Percentiles rank a stretch among this genome's conserved stretches.
phyloP scores from a whole-genome alignment of 2,329 filamentous ascomycete genomes.

The Alternaria dauci region DNA sequence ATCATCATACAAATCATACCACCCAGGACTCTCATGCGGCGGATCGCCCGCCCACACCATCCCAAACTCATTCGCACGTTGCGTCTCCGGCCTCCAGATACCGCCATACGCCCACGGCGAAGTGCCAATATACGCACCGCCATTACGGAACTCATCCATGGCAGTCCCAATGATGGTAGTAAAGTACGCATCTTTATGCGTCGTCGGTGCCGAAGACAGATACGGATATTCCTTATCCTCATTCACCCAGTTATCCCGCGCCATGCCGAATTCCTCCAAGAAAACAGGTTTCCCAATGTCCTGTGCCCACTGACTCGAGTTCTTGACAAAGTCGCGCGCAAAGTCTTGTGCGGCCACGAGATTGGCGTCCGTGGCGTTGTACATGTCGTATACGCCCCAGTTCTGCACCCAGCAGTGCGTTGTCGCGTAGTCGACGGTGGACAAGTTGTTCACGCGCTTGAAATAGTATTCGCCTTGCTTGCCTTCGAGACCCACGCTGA shows the following conservation, averaged over 20 bases:
- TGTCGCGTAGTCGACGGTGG: constrained; percentile 51
- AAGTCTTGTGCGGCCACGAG: constrained; percentile 48
- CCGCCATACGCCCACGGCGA: constrained; percentile 54
- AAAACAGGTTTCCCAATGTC: constrained; percentile 52
- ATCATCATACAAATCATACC: constrained; percentile 53
- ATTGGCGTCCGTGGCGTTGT: constrained; percentile 43
- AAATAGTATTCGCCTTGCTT: constrained; percentile 54
- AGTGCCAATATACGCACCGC: constrained; percentile 50
- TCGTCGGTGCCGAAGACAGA: constrained; percentile 45
- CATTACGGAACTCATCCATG: constrained; percentile 45
- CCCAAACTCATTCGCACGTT: constrained; percentile 49
- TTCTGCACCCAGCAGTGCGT: constrained; percentile 54
- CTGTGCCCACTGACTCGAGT: constrained; percentile 46
- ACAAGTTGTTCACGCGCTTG: constrained; percentile 49
- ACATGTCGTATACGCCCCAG: constrained; percentile 53
- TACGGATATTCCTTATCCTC: constrained; percentile 49
- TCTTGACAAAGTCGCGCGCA: constrained; percentile 44
- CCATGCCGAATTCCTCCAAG: constrained; percentile 54
- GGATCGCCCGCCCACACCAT: constrained; percentile 55
- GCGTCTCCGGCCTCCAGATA: constrained; percentile 51
- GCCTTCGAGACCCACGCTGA: constrained; percentile 51
- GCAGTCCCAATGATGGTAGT: constrained; percentile 49
- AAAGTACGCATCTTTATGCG: constrained; percentile 52
- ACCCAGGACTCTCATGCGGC: constrained; percentile 51
- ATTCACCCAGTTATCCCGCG: constrained; percentile 53